phyloP scores from a whole-genome alignment of 108 stramenopile species.

The Pseudonitzschia multiseries region DNA sequence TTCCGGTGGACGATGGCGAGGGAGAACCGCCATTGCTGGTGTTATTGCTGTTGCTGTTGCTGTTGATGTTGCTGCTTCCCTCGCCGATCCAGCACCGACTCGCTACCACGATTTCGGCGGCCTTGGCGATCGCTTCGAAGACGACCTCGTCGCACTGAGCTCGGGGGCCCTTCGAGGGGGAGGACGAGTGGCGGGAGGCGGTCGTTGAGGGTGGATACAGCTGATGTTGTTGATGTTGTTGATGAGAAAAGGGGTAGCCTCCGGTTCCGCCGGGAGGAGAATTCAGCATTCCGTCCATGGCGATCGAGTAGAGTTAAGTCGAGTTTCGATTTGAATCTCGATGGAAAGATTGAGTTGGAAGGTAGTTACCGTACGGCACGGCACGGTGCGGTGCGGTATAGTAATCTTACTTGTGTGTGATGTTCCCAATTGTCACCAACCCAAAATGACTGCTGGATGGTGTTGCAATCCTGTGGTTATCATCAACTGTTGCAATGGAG shows the following conservation, averaged over 20 bases:
- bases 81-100: slow-evolving; percentile 53
- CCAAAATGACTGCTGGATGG: too few species aligned
- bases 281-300: too few species aligned
- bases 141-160: slow-evolving; percentile 89
- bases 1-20: slow-evolving; percentile 10
- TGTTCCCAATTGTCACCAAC: too few species aligned
- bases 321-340: too few species aligned
- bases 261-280: neutral
- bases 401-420: too few species aligned
- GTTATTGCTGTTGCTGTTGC: too few species aligned
- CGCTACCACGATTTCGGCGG: slow-evolving; percentile 75
- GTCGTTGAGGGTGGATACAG: neutral
- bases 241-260: neutral
- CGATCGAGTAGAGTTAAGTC: too few species aligned
- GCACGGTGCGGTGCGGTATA: too few species aligned
- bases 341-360: too few species aligned
- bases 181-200: neutral
- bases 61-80: slow-evolving; percentile 10
- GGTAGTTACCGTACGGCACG: too few species aligned
- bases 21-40: slow-evolving; percentile 9
- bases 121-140: slow-evolving; percentile 85
- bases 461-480: too few species aligned
- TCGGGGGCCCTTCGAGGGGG: slow-evolving; percentile 40
- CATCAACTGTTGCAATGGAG: too few species aligned
- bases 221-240: neutral